These are phyloP conservation scores for Adansonia digitata DNA, from an alignment of 345 rosid genomes.

Conservation along the genomic window DNA sequence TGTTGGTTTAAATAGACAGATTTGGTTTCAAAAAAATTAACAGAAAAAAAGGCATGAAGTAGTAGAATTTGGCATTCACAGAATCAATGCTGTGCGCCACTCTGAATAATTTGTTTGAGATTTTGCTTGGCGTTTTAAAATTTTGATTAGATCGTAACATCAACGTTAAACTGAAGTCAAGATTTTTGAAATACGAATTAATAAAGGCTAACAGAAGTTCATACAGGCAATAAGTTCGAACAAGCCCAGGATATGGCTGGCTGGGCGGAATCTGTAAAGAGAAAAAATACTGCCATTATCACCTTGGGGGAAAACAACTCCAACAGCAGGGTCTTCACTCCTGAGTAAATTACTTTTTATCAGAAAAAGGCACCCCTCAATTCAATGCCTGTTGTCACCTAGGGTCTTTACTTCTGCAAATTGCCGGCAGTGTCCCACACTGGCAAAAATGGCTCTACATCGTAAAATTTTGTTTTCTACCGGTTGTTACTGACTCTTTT, in stretches of 20 bases:
- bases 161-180: no score
- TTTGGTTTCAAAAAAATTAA: no score
- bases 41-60: no score
- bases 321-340: background rate
- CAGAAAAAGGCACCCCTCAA: background rate
- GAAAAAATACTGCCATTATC: background rate
- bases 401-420: background rate
- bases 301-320: background rate
- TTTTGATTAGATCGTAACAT: no score
- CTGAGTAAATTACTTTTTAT: background rate
- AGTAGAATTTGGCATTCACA: no score
- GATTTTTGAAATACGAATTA: no score
- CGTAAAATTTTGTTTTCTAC: constrained; percentile 8
- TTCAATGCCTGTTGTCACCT: background rate
- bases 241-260: no score
- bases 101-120: no score
- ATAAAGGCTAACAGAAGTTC: background rate
- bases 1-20: no score
- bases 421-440: constrained; percentile 6
- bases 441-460: constrained; percentile 7
- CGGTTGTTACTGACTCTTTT: constrained; percentile 4
- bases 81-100: no score
- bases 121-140: no score
- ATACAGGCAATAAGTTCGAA: no score
- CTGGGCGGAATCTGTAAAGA: background rate